A percentile compares a stretch with the other conserved stretches of the same genome.
These are phyloP conservation scores for Fraxinus platypoda DNA, from an alignment of 305 asterid genomes.

Conservation along the genomic window DNA sequence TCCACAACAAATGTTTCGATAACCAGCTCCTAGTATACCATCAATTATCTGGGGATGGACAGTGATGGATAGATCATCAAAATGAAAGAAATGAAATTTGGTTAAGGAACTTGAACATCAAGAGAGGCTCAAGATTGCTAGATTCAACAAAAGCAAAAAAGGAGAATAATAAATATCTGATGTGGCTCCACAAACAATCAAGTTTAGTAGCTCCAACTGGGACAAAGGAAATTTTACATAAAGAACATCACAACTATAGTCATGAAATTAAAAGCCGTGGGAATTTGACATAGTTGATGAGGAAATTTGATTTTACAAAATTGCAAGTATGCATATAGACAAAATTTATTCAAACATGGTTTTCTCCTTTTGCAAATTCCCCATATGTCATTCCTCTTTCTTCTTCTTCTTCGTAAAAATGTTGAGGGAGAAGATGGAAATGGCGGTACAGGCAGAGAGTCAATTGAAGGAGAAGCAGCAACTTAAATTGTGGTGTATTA, in stretches of 20 bases:
- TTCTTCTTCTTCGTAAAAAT: neutral
- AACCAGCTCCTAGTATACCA: slow-evolving; percentile 41
- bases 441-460: too few relatives aligned
- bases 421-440: too few relatives aligned
- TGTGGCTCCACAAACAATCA: neutral
- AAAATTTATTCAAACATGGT: neutral
- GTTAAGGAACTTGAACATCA: neutral
- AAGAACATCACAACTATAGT: too few relatives aligned
- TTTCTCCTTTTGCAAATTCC: neutral
- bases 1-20: slow-evolving; percentile 34
- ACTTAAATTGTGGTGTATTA: too few relatives aligned
- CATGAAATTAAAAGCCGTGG: neutral
- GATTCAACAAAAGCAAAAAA: neutral
- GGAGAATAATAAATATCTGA: neutral
- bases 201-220: neutral
- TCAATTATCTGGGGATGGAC: slow-evolving; percentile 43
- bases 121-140: neutral
- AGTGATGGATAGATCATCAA: slow-evolving; percentile 24
- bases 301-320: neutral
- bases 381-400: neutral
- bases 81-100: neutral
- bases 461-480: too few relatives aligned
- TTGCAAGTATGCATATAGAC: neutral
- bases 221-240: neutral
- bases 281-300: neutral